Percentiles rank a stretch among this genome's conserved stretches.
These are phyloP conservation scores for Russula foetens DNA, from an alignment of 768 basidiomycete species.

Conservation along the genomic window DNA sequence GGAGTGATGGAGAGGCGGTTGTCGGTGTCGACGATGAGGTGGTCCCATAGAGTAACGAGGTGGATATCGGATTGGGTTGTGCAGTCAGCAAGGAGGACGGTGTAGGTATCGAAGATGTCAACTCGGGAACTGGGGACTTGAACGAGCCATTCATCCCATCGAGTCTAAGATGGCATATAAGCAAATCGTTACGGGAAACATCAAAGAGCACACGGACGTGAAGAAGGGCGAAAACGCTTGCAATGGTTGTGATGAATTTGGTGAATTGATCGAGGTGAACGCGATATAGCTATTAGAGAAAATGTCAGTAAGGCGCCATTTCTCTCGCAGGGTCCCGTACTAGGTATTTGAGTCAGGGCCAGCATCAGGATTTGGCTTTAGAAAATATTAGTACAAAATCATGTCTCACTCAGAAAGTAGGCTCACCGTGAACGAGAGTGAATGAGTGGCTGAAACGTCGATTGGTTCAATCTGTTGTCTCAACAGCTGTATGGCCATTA, in stretches of 20 bases:
- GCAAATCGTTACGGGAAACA: background rate
- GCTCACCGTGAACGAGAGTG: slow-evolving; percentile 50
- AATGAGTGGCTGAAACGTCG: slow-evolving; percentile 39
- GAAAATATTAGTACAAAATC: background rate
- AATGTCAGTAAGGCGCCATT: background rate
- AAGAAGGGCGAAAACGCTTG: slow-evolving; percentile 47
- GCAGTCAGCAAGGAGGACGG: slow-evolving; percentile 30
- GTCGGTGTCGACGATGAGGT: background rate
- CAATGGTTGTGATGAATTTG: slow-evolving; percentile 29
- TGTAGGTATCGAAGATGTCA: slow-evolving; percentile 36
- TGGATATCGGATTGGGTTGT: slow-evolving; percentile 1
- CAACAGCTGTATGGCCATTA: slow-evolving; percentile 34
- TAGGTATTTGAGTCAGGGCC: slow-evolving; percentile 52
- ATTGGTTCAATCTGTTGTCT: slow-evolving; percentile 50
- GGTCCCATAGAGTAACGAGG: background rate
- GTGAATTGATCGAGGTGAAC: slow-evolving; percentile 31
- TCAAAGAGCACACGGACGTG: slow-evolving; percentile 31
- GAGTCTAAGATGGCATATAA: slow-evolving; percentile 32
- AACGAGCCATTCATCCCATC: slow-evolving; percentile 55
- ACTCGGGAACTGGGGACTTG: slow-evolving; percentile 38
- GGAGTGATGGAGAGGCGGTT: background rate
- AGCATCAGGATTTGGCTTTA: slow-evolving; percentile 45
- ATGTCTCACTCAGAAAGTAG: background rate
- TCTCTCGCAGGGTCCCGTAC: slow-evolving; percentile 28
- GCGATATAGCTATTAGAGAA: slow-evolving; percentile 45